Evolutionary conservation across 495 filamentous ascomycete genomes (phyloP).

Genomic region (Aspergillus nanangensis): DNA sequence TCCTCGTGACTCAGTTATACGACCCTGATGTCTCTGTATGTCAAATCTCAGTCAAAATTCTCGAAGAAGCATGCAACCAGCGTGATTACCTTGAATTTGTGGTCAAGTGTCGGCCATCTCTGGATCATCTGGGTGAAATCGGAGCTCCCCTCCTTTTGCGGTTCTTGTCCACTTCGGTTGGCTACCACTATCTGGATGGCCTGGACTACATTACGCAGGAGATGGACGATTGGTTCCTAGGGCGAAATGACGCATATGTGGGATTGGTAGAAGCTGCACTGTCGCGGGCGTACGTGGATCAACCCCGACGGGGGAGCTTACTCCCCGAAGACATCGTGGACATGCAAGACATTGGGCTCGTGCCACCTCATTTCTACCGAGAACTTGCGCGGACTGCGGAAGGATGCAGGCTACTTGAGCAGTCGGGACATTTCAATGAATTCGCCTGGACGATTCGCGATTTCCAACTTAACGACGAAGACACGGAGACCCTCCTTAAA

Average conservation of each 20-base stretch:
- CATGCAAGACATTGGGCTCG: constrained; percentile 56
- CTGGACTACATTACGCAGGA: constrained; percentile 97
- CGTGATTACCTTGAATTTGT: constrained; percentile 88
- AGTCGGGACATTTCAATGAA: constrained; percentile 94
- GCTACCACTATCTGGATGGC: constrained; percentile 95
- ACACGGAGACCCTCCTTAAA: constrained; percentile 83
- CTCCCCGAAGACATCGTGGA: constrained; percentile 54
- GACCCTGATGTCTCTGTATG: constrained; percentile 96
- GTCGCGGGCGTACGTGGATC: constrained; percentile 76
- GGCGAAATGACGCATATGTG: constrained; percentile 93
- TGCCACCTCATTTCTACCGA: constrained; percentile 95
- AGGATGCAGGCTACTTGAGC: constrained; percentile 80
- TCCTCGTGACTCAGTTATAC: constrained; percentile 95
- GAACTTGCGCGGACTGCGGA: constrained; percentile 90
- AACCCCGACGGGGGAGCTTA: constrained; percentile 37
- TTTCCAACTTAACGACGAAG: constrained; percentile 74
- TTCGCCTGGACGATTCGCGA: constrained; percentile 86
- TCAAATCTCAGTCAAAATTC: constrained; percentile 89
- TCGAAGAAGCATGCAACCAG: constrained; percentile 94
- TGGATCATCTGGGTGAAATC: constrained; percentile 96
- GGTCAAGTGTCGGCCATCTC: constrained; percentile 89
- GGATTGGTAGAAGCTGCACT: constrained; percentile 91
- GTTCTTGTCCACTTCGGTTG: constrained; percentile 91
- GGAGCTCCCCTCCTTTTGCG: constrained; percentile 89
- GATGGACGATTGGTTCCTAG: constrained; percentile 99